These are phyloP conservation scores for Vitis vinifera DNA, from an alignment of 164 flowering plant species.

Conservation along the genomic window DNA sequence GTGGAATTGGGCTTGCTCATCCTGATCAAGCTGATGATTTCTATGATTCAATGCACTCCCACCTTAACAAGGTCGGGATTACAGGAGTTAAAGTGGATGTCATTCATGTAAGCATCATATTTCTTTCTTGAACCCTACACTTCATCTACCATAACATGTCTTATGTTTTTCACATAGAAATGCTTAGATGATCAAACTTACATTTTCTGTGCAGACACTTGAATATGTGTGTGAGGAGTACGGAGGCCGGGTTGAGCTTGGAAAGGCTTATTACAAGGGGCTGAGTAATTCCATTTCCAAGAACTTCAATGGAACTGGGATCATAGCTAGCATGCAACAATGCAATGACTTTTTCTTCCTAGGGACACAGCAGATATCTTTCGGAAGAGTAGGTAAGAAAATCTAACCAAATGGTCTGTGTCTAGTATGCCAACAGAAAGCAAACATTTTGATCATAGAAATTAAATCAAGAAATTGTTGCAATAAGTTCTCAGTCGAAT, in stretches of 20 bases:
- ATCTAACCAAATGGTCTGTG: background rate
- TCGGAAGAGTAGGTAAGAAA: constrained; percentile 82
- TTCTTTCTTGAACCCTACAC: background rate
- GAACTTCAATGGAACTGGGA: constrained; percentile 79
- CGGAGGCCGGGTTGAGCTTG: constrained; percentile 84
- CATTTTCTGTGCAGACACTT: constrained; percentile 43
- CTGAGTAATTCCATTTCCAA: constrained; percentile 55
- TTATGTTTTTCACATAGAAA: too few species aligned
- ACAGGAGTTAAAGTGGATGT: constrained; percentile 91
- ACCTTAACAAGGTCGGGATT: constrained; percentile 63
- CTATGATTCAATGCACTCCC: constrained; percentile 78
- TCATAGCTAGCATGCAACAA: constrained; percentile 92
- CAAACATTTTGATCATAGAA: too few species aligned
- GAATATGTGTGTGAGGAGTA: constrained; percentile 70
- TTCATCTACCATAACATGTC: too few species aligned
- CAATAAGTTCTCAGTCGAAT: too few species aligned
- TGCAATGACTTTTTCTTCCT: constrained; percentile 90
- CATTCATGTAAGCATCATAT: constrained; percentile 56
- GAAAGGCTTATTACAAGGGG: constrained; percentile 73
- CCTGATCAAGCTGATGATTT: constrained; percentile 74
- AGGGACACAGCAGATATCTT: constrained; percentile 73
- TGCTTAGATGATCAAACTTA: too few species aligned
- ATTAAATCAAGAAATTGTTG: too few species aligned
- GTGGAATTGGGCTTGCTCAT: constrained; percentile 73
- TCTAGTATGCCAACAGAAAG: background rate